Percentiles rank a stretch among this genome's conserved stretches.
These are phyloP conservation scores for Sonneratia alba DNA, from an alignment of 345 rosid genomes.

Conservation along the genomic window DNA sequence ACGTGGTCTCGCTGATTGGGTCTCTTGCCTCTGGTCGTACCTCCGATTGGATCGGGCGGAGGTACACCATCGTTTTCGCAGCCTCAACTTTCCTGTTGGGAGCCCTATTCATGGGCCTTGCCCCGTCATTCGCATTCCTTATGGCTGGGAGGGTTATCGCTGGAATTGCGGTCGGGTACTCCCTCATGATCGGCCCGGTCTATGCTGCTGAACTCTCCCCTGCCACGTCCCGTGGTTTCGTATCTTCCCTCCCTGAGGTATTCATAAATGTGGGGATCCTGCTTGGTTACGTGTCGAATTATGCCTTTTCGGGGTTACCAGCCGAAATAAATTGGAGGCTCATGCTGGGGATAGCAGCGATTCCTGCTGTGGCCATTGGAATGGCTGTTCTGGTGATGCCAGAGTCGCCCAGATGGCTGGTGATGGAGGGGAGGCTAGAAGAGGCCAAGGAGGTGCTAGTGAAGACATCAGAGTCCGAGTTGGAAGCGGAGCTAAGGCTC, in stretches of 20 bases:
- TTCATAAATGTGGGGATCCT: slow-evolving; percentile 39
- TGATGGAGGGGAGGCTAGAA: slow-evolving; percentile 30
- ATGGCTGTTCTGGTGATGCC: slow-evolving; percentile 31
- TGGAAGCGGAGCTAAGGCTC: slow-evolving; percentile 32
- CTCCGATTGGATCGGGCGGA: slow-evolving; percentile 47
- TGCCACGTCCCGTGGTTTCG: slow-evolving; percentile 32
- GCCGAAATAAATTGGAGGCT: slow-evolving; percentile 32
- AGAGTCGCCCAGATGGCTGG: slow-evolving; percentile 57
- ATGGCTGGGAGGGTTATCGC: slow-evolving; percentile 48
- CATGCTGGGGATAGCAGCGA: slow-evolving; percentile 45
- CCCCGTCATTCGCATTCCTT: slow-evolving; percentile 33
- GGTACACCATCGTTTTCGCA: slow-evolving; percentile 44
- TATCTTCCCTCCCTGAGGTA: slow-evolving; percentile 55
- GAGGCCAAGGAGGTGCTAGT: slow-evolving; percentile 35
- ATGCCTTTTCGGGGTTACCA: slow-evolving; percentile 30
- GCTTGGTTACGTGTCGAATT: slow-evolving; percentile 41
- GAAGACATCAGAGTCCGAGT: slow-evolving; percentile 27
- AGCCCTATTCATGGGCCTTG: slow-evolving; percentile 46
- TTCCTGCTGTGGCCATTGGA: slow-evolving; percentile 26
- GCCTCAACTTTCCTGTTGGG: slow-evolving; percentile 40
- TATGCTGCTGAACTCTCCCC: slow-evolving; percentile 48
- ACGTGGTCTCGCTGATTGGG: slow-evolving; percentile 42
- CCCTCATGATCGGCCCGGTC: slow-evolving; percentile 58
- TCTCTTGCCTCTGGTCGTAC: slow-evolving; percentile 44
- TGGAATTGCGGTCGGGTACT: slow-evolving; percentile 46